Percentiles rank a stretch among this genome's conserved stretches.
Conservation (phyloP, 2,329 filamentous ascomycete genomes). For the Verticillium tricorpus region DNA sequence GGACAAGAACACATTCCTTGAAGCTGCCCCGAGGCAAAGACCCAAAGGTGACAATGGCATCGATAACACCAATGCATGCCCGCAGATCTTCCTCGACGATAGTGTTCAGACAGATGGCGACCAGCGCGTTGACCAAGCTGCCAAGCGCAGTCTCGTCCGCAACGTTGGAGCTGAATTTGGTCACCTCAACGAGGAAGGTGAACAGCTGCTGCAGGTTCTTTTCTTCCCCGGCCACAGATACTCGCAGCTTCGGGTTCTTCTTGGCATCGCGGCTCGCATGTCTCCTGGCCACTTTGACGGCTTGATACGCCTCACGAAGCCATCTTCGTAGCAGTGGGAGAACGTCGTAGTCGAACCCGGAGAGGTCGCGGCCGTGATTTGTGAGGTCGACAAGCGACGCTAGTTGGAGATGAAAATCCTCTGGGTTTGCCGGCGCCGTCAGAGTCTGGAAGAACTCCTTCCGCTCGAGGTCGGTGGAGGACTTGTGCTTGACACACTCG, state of each 20-base stretch:
- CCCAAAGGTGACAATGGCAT: constrained; percentile 68
- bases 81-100: constrained; percentile 60
- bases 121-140: constrained; percentile 55
- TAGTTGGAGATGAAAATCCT: constrained; percentile 65
- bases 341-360: constrained; percentile 64
- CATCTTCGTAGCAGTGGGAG: constrained; percentile 58
- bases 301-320: constrained; percentile 52
- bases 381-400: constrained; percentile 58
- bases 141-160: constrained; percentile 59
- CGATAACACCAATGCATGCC: constrained; percentile 63
- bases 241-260: constrained; percentile 34
- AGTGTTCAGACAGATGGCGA: constrained; percentile 66
- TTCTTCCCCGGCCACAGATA: constrained; percentile 46
- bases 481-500: constrained; percentile 59
- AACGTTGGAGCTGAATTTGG: constrained; percentile 72
- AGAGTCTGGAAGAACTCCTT: constrained; percentile 62
- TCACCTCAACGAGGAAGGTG: constrained; percentile 59
- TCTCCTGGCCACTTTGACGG: constrained; percentile 47
- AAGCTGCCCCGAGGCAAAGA: constrained; percentile 61
- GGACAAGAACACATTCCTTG: constrained; percentile 61
- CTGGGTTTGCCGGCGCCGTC: constrained; percentile 47
- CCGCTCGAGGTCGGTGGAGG: constrained; percentile 62
- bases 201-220: constrained; percentile 62
- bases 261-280: constrained; percentile 35
- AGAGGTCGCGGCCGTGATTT: constrained; percentile 55